phyloP scores from a whole-genome alignment of 2,329 filamentous ascomycete genomes.

The Berkeleyomyces rouxiae region DNA sequence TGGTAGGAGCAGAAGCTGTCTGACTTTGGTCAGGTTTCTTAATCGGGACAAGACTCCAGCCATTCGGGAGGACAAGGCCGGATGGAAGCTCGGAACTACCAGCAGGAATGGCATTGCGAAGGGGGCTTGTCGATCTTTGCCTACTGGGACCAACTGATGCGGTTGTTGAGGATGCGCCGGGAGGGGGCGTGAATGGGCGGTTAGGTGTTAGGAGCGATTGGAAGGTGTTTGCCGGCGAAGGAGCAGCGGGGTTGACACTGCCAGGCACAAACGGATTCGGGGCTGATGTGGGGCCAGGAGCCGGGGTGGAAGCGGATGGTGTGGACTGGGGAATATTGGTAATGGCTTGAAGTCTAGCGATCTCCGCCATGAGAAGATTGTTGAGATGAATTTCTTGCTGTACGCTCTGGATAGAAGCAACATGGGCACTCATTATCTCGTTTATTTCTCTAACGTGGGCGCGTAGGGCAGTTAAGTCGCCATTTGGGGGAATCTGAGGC shows the following conservation, averaged over 20 bases:
- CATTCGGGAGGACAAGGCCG: slow-evolving; percentile 45
- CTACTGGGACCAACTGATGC: slow-evolving; percentile 7
- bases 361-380: slow-evolving; percentile 49
- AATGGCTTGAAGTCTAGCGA: slow-evolving; percentile 21
- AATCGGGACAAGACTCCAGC: slow-evolving; percentile 48
- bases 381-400: slow-evolving; percentile 53
- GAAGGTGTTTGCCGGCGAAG: slow-evolving; percentile 14
- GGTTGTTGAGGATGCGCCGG: background rate
- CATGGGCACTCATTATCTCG: slow-evolving; percentile 12
- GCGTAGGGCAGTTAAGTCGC: slow-evolving; percentile 15
- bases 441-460: slow-evolving; percentile 17
- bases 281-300: slow-evolving; percentile 21
- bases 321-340: slow-evolving; percentile 30
- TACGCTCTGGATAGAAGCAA: slow-evolving; percentile 31
- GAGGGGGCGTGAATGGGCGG: slow-evolving; percentile 8
- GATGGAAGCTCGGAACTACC: slow-evolving; percentile 45
- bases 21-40: slow-evolving; percentile 32
- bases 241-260: slow-evolving; percentile 13
- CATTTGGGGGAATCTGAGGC: slow-evolving; percentile 1
- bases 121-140: slow-evolving; percentile 8
- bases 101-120: slow-evolving; percentile 32
- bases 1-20: slow-evolving; percentile 15
- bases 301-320: slow-evolving; percentile 30
- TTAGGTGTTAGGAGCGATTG: slow-evolving; percentile 15
- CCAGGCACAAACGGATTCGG: slow-evolving; percentile 16